Base-by-base conservation (phyloP, 768 basidiomycete genomes). In the Lanmaoa pseudosensibilis region DNA sequence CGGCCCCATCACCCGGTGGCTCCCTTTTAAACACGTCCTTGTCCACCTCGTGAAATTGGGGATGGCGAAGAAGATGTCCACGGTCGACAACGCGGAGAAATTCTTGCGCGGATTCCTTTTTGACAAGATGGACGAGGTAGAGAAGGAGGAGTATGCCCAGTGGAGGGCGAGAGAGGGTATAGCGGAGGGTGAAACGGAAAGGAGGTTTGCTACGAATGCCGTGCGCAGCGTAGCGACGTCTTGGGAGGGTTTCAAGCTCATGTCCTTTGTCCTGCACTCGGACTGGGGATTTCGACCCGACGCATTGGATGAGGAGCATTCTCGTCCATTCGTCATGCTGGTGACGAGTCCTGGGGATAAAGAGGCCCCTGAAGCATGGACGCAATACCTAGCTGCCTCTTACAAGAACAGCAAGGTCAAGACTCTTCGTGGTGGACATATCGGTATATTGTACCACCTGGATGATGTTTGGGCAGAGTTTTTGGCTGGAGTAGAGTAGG, bases 191-290 rank as follows among this genome's bases (percentile, higher is more conserved):
- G 74, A 81, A 47, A 66, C 77, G 30, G 77, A 79, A 59, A 68
- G 69, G 52, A 63, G 67, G 51, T 68, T 80, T 54, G 80, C 78
- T 3, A 59, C 64, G 54, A 80, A 77, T 53, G 68, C 77, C 54
- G 64, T 75, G 46, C 73, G 75, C 54, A 85, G 83, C 62, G 78
- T 83, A 9, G 70, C 74, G 19, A 75, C 66, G 33, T 72, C 80
- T 46, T 83, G 82, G 82, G 77, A 73, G 41, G 85, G 84, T 1
- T 82, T 83, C 60, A 69, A 77, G 55, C 77, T 78, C 45, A 60
- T 75, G 50, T 52, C 76, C 8, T 60, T 68, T 32, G 65, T 81
- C 30, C 67, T 80, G 49, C 79, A 83, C 45, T 75, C 78, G 16
- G 79, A 79, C 52, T 85, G 83, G 82, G 82, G 76, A 7, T 82